Evolutionary conservation across 2,329 filamentous ascomycete genomes (phyloP), one percentile per base, ranked within the genome.

Genomic region (Chaetomiaceae sp.): DNA sequence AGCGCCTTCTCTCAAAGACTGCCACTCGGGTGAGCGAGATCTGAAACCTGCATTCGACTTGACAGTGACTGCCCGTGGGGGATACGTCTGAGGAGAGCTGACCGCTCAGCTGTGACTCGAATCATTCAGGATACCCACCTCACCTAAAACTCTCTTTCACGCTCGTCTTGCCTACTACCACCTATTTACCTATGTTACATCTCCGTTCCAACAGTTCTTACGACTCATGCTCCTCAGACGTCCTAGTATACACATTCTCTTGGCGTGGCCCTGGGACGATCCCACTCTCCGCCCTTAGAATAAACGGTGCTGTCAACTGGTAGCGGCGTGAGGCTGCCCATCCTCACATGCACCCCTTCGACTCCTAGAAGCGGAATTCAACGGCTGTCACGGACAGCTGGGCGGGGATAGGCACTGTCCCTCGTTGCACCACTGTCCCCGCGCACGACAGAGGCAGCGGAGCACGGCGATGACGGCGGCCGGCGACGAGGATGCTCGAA

Each of bases 21-120:
- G 19, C 19, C 19, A 24, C 10, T 37, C 20, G n/a, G 18, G 17
- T 36, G 34, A 18, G 6, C 17, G 11, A 20, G 11, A 37, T 12
- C 36, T 48, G 46, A 48, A 44, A 48, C 40, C 36, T 36, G 46
- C 36, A 35, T 30, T 27, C 27, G 27, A 42, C 34, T 18, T 24
- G 35, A 24, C 22, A 18, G 36, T 22, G 26, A 24, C 9, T 24
- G n/a, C n/a, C n/a, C 41, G 41, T 40, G 46, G 41, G 41, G 46
- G 41, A 17, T n/a, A 14, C 9, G 15, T 6, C 19, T 14, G 26
- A 30, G 35, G 36, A 15, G 9, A 30, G 10, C 29, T 30, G n/a
- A 32, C 12, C 12, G 45, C 35, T 38, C 39, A 39, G 30, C 41
- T 22, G 15, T 37, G 41, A 44, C 36, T 48, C 37, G 41, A 48